phyloP scores from a whole-genome alignment of 116 monocot genomes.

The Zostera marina region DNA sequence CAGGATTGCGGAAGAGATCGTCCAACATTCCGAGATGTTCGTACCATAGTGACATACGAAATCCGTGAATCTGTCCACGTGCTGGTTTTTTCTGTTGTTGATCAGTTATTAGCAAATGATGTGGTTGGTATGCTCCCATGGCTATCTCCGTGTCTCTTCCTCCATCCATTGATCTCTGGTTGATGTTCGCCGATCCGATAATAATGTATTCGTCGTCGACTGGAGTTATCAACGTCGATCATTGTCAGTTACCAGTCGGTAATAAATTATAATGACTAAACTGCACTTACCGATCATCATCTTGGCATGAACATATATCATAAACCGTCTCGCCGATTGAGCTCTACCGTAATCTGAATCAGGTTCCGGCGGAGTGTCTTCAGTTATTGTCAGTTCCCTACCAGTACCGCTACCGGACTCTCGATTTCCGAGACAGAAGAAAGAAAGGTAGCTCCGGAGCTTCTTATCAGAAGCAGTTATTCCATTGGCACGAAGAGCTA shows the following conservation, averaged over 20 bases:
- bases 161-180: conserved; percentile 59
- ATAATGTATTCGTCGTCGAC: conserved; percentile 71
- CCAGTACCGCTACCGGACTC: conserved; percentile 18
- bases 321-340: conserved; percentile 40
- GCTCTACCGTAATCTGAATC: conserved; percentile 33
- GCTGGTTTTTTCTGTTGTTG: conserved; percentile 6
- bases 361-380: conserved; percentile 23
- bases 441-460: conserved; percentile 40
- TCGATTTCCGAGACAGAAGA: conserved; percentile 55
- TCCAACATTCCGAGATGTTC: conserved; percentile 35
- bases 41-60: conserved; percentile 44
- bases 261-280: no score
- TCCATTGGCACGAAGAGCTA: conserved; percentile 5
- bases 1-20: conserved; percentile 19
- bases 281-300: conserved; percentile 74
- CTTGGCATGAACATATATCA: conserved; percentile 47
- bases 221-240: conserved; percentile 1
- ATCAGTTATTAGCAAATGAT: conserved; percentile 12
- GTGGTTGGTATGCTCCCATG: conserved; percentile 57
- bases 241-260: no score
- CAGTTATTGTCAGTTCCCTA: conserved; percentile 15
- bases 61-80: conserved; percentile 45
- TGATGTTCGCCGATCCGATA: conserved; percentile 63
- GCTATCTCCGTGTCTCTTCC: conserved; percentile 64
- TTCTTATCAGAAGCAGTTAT: conserved; percentile 10